A percentile compares a stretch with the other conserved stretches of the same genome.
Evolutionary conservation across 2,329 filamentous ascomycete species (phyloP).

Genomic region (Colletotrichum gloeosporioides): DNA sequence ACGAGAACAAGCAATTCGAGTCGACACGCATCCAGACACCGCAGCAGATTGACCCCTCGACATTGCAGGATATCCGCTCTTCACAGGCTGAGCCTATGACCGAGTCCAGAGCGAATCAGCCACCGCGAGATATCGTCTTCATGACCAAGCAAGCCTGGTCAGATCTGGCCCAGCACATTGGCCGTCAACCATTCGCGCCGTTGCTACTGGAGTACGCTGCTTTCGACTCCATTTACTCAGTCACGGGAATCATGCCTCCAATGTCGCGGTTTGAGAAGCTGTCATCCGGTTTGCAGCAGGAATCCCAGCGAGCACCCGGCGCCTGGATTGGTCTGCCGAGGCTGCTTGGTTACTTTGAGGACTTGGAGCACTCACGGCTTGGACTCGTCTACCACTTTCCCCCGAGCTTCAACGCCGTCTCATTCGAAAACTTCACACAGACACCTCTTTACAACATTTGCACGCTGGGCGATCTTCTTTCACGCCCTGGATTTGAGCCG

Average conservation of each 20-base stretch:
- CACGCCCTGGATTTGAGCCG: constrained; percentile 61
- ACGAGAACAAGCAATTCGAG: constrained; percentile 59
- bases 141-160: constrained; percentile 58
- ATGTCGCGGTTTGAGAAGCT: constrained; percentile 71
- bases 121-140: constrained; percentile 51
- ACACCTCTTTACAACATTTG: constrained; percentile 56
- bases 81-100: constrained; percentile 40
- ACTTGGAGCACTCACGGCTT: constrained; percentile 71
- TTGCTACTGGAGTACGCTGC: constrained; percentile 75
- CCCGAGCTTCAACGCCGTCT: constrained; percentile 64
- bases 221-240: constrained; percentile 67
- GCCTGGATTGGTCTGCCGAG: constrained; percentile 68
- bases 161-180: constrained; percentile 48
- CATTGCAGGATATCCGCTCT: constrained; percentile 53
- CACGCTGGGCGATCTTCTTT: constrained; percentile 60
- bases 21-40: constrained; percentile 67
- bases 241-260: constrained; percentile 67
- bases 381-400: constrained; percentile 80
- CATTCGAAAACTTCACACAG: constrained; percentile 56
- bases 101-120: constrained; percentile 26
- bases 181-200: constrained; percentile 53
- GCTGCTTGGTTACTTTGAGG: constrained; percentile 76
- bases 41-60: constrained; percentile 61
- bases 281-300: constrained; percentile 61
- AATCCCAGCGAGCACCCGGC: constrained; percentile 54